Base-by-base conservation (phyloP, 2,329 filamentous ascomycete species). In the Thielaviopsis populi region DNA sequence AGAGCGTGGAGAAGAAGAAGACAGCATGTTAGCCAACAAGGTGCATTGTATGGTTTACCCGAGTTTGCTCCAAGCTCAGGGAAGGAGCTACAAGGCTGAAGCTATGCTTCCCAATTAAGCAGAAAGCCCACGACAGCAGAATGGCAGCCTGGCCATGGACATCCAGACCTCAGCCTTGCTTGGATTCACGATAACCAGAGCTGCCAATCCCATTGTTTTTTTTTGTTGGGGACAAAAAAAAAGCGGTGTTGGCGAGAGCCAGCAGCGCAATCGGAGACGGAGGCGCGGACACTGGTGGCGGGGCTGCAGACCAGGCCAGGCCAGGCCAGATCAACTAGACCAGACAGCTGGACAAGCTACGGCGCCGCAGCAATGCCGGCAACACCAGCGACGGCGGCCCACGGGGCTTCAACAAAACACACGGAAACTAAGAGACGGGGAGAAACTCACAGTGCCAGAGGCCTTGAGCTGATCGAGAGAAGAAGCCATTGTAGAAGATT, bases 391-490 rank as follows among this genome's bases (percentile, higher is more conserved):
- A 33, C 7, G 30, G 30, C 30, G 7, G 15, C 41, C n/a, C 33
- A 22, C 17, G 27, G 6, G 17, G 33, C 7, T 40, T 63, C 30
- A 15, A 40, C 13, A 15, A 58, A 10, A 10, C 3, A n/a, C 61
- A 30, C 27, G 27, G 33, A 11, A 8, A 19, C 15, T 19, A 58
- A 50, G 63, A 42, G 42, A 46, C 40, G 42, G 71, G 67, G 69
- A 68, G 67, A 65, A 41, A 88, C 89, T 78, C 83, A 95, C 91
- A 74, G 94, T 99, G 86, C 94, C 94, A 75, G 87, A 78, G 80
- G 89, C 86, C 84, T 99, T 99, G 76, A 99, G 85, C 81, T 97
- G 91, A 72, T 97, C 94, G 72, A 99, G 88, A 77, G 91, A 89
- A 77, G 80, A 87, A 77, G 89, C 78, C 91, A 96, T 96, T 77